These are phyloP conservation scores for Platanthera guangdongensis DNA, from an alignment of 106 monocot genomes.

Conservation along the genomic window DNA sequence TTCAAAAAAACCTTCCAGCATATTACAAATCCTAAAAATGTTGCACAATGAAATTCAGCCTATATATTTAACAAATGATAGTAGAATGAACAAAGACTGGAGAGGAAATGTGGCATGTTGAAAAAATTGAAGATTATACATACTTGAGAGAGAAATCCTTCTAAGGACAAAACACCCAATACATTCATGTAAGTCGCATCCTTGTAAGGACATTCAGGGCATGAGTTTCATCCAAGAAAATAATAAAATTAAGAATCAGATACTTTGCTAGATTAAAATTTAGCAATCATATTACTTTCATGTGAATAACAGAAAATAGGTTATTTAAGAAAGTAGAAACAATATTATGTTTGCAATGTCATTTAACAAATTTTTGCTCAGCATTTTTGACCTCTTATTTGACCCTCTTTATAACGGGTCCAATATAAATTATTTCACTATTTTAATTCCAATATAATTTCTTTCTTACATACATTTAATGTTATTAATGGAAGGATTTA, in stretches of 20 bases:
- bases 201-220: constrained; percentile 65
- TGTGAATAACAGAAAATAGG: not conserved
- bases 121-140: not conserved
- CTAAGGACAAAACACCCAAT: constrained; percentile 75
- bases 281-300: not conserved
- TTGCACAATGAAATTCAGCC: not conserved
- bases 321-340: not conserved
- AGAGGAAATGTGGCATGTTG: not conserved
- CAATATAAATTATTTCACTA: no score
- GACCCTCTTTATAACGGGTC: no score
- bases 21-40: not conserved
- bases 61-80: not conserved
- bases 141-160: constrained; percentile 95
- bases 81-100: not conserved
- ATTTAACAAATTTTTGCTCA: no score
- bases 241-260: not conserved
- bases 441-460: no score
- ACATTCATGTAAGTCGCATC: constrained; percentile 97
- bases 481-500: no score
- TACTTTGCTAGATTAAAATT: not conserved
- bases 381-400: no score
- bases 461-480: no score
- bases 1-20: not conserved
- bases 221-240: constrained; percentile 44
- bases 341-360: not conserved